phyloP scores from a whole-genome alignment of 805 yeast species.

The Pichia californica region DNA sequence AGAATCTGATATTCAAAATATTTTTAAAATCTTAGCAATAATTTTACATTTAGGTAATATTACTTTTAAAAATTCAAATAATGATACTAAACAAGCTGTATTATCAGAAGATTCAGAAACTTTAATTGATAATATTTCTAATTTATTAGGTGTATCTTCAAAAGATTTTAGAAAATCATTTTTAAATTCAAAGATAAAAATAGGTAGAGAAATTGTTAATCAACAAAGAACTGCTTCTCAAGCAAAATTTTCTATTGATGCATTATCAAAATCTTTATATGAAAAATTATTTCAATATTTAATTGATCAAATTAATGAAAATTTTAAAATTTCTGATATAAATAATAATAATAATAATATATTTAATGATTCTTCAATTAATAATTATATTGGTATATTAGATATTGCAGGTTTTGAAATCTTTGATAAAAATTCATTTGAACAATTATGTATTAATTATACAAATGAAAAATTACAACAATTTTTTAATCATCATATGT shows the following conservation, averaged over 20 bases:
- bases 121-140: conserved; percentile 45
- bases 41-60: conserved; percentile 85
- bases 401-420: conserved; percentile 62
- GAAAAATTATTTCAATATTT: conserved; percentile 76
- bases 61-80: conserved; percentile 53
- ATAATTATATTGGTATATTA: conserved; percentile 47
- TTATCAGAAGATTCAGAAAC: conserved; percentile 43
- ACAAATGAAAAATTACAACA: conserved; percentile 58
- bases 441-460: conserved; percentile 54
- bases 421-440: conserved; percentile 50
- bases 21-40: conserved; percentile 64
- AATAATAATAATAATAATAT: neutral
- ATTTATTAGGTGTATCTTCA: conserved; percentile 55
- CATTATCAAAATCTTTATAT: conserved; percentile 79
- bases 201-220: conserved; percentile 80
- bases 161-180: conserved; percentile 50
- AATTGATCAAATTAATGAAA: conserved; percentile 68
- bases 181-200: conserved; percentile 76
- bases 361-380: conserved; percentile 16
- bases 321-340: conserved; percentile 30
- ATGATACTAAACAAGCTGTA: conserved; percentile 65
- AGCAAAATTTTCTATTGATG: conserved; percentile 76
- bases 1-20: conserved; percentile 43
- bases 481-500: conserved; percentile 56
- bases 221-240: conserved; percentile 76